Evolutionary conservation across 2,329 filamentous ascomycete genomes (phyloP), one percentile per base, ranked within the genome.

Genomic region (Colletotrichum ledebouriae): DNA sequence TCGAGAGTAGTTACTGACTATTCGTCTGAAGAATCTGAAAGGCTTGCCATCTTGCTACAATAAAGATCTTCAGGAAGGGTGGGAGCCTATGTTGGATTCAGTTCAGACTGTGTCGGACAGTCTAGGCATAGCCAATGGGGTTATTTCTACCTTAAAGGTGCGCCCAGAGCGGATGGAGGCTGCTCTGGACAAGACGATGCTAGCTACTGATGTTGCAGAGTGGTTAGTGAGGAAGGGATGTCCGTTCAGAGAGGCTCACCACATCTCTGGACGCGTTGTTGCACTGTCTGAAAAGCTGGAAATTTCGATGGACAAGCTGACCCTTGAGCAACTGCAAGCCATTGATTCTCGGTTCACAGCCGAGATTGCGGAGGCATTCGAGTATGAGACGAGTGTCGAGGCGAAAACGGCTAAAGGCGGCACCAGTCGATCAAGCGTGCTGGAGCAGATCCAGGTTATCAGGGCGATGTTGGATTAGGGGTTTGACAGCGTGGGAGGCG

Each of bases 231-330:
- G 86, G 56, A 89, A 86, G 73, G 88, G 87, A 49, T 89, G 92
- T 47, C 91, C 92, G 9, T 94, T 94, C 83, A 85, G 92, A 50
- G 91, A 94, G 79, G 91, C 91, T 15, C 92, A 94, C 75, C 92
- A 94, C 76, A 92, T 94, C 73, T 90, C 89, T 37, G 91, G 92
- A 20, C 86, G 87, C 46, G 86, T 91, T 1, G 92, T 94, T n/a
- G 89, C 90, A 13, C 77, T 91, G 52, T 89, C 90, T 0, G 91
- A 94, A 78, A 83, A 89, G 63, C 80, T 85, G 71, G 83, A 83
- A 33, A 83, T 85, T 3, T 83, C 89, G 12, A 94, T 94, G 89
- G 89, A 94, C 73, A 82, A 90, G 73, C 81, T 94, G 44, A 86
- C 84, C 1, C 80, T 91, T 53, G 85, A 89, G 77, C 88, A 94